phyloP scores from a whole-genome alignment of 805 yeast genomes.

The Saturnispora ahearnii region DNA sequence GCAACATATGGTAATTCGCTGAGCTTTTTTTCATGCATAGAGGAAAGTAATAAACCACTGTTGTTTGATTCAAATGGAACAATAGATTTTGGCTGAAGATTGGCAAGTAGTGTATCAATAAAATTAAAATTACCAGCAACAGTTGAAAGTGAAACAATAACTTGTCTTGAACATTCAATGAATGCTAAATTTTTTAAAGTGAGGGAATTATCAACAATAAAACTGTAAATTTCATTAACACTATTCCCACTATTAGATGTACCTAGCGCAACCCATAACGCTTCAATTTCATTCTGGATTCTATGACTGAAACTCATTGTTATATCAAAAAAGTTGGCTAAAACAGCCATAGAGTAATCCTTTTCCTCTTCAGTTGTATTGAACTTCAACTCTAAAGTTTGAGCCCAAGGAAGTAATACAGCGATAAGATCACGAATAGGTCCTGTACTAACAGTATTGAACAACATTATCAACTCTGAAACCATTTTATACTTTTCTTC shows the following conservation, averaged over 20 bases:
- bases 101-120: constrained; percentile 55
- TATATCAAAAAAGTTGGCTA: constrained; percentile 74
- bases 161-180: constrained; percentile 72
- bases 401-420: constrained; percentile 88
- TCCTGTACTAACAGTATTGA: constrained; percentile 48
- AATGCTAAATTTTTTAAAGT: constrained; percentile 62
- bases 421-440: constrained; percentile 73
- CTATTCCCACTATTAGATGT: constrained; percentile 55
- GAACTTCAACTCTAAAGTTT: constrained; percentile 55
- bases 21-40: constrained; percentile 9
- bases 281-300: constrained; percentile 83
- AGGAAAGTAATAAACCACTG: constrained; percentile 12
- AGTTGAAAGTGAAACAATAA: constrained; percentile 66
- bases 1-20: constrained; percentile 63
- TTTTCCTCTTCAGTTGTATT: constrained; percentile 22
- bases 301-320: constrained; percentile 67
- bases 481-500: constrained; percentile 53
- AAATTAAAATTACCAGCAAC: constrained; percentile 40
- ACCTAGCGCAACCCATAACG: constrained; percentile 92
- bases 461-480: constrained; percentile 62
- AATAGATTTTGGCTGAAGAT: constrained; percentile 79
- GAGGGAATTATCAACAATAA: constrained; percentile 57
- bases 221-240: constrained; percentile 62
- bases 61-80: constrained; percentile 42
- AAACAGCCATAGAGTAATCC: constrained; percentile 51